phyloP scores from a whole-genome alignment of 306 rosid species.

The Pachyrhizus erosus region DNA sequence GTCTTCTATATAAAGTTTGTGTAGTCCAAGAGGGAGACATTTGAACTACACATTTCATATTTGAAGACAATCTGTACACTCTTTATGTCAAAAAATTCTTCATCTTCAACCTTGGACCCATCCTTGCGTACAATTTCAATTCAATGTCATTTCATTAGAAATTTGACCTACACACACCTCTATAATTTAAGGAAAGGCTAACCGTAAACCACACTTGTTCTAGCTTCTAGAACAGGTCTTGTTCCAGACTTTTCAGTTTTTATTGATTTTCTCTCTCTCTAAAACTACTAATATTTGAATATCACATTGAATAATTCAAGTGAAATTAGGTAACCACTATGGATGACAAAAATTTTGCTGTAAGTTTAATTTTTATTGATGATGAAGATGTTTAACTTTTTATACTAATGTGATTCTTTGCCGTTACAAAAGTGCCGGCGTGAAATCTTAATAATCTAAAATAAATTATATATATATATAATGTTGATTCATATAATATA shows the following conservation, averaged over 20 bases:
- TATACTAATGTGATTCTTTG: background rate
- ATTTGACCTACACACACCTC: background rate
- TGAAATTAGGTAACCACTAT: background rate
- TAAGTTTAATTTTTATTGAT: background rate
- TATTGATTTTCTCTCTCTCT: background rate
- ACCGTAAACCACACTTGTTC: background rate
- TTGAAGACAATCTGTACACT: slow-evolving; percentile 48
- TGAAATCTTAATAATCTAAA: background rate
- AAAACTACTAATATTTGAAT: background rate
- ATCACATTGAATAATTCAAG: background rate
- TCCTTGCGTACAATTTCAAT: slow-evolving; percentile 25
- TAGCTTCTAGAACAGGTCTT: slow-evolving; percentile 2
- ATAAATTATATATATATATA: background rate
- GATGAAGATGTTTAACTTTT: background rate
- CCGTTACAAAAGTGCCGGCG: too few species aligned
- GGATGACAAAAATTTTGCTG: background rate
- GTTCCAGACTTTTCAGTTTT: background rate
- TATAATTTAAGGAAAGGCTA: slow-evolving; percentile 26
- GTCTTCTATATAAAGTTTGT: slow-evolving; percentile 45
- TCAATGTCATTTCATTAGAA: slow-evolving; percentile 32
- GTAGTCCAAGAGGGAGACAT: slow-evolving; percentile 50
- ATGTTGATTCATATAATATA: too few species aligned
- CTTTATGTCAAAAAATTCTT: slow-evolving; percentile 37
- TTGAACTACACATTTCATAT: slow-evolving; percentile 43
- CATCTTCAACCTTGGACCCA: slow-evolving; percentile 34